Conservation (phyloP, 805 yeast genomes). For the Wickerhamiella cacticola region DNA sequence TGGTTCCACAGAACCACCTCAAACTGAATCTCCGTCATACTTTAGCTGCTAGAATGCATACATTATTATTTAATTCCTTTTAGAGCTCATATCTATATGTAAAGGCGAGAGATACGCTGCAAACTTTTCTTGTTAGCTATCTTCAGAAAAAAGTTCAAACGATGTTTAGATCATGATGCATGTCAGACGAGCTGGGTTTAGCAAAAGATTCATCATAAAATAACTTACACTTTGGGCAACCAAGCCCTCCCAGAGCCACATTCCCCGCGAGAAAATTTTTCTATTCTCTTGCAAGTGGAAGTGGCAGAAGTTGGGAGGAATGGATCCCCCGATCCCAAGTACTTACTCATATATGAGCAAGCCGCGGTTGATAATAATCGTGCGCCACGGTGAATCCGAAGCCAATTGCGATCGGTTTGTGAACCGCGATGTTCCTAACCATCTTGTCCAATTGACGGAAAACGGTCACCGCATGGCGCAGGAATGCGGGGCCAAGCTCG, state of each 20-base stretch:
- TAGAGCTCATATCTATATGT: not conserved
- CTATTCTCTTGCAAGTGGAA: too few species aligned
- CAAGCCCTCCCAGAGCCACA: not conserved
- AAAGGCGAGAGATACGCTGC: not conserved
- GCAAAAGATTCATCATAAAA: conserved; percentile 11
- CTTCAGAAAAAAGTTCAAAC: conserved; percentile 8
- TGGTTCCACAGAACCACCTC: too few species aligned
- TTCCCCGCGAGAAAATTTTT: not conserved
- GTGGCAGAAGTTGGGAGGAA: conserved; percentile 1
- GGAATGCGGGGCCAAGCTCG: conserved; percentile 28
- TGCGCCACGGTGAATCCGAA: conserved; percentile 89
- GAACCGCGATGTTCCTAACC: conserved; percentile 69
- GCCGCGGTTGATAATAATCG: conserved; percentile 51
- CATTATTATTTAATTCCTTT: too few species aligned
- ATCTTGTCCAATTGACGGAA: conserved; percentile 58
- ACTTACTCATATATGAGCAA: conserved; percentile 6
- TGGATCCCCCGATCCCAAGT: not conserved
- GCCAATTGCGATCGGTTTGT: conserved; percentile 79
- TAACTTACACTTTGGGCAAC: conserved; percentile 4
- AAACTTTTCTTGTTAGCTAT: conserved; percentile 8
- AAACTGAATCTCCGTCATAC: too few species aligned
- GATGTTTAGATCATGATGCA: conserved; percentile 13
- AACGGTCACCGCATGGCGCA: conserved; percentile 45
- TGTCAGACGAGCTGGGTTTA: conserved; percentile 14
- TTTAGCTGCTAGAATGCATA: too few species aligned